Conservation (phyloP, 2,329 filamentous ascomycete genomes). For the Ploettnerulaceae sp. region DNA sequence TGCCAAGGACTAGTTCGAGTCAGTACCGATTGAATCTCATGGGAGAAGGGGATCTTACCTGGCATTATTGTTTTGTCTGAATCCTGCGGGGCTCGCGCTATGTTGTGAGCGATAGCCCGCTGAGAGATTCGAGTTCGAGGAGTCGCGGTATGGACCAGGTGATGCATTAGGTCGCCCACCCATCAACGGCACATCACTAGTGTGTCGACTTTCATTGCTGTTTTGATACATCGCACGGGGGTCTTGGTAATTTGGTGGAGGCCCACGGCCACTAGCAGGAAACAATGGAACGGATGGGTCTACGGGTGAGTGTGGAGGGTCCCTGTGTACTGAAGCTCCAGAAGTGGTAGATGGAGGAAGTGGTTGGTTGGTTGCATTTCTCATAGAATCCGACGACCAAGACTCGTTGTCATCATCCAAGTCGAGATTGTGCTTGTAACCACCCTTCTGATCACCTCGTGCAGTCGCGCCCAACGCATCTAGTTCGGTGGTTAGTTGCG, state of each 20-base stretch:
- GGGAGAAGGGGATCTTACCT: constrained; percentile 38
- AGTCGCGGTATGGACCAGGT: constrained; percentile 31
- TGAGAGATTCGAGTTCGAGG: constrained; percentile 33
- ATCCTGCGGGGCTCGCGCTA: constrained; percentile 39
- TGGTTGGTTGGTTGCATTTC: constrained; percentile 38
- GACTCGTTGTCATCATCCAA: constrained; percentile 70
- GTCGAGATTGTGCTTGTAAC: constrained; percentile 53
- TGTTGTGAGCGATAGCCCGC: constrained; percentile 37
- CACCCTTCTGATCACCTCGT: constrained; percentile 69
- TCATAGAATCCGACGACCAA: constrained; percentile 54
- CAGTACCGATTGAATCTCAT: constrained; percentile 18
- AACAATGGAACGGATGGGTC: constrained; percentile 49
- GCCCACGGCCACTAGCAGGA: constrained; percentile 38
- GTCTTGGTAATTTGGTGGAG: constrained; percentile 33
- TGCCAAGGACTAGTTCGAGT: constrained; percentile 46
- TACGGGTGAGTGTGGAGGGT: constrained; percentile 42
- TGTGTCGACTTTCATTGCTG: constrained; percentile 27
- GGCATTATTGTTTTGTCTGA: constrained; percentile 40
- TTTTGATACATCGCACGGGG: constrained; percentile 24
- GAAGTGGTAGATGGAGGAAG: constrained; percentile 32
- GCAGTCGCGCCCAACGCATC: constrained; percentile 87
- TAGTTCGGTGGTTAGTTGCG: constrained; percentile 80
- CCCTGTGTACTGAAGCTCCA: constrained; percentile 24
- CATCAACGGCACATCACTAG: constrained; percentile 22
- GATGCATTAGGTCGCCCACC: constrained; percentile 22